Evolutionary conservation across 2,329 filamentous ascomycete genomes (phyloP), one percentile per base, ranked within the genome.

Genomic region (Elsinoe batatas): DNA sequence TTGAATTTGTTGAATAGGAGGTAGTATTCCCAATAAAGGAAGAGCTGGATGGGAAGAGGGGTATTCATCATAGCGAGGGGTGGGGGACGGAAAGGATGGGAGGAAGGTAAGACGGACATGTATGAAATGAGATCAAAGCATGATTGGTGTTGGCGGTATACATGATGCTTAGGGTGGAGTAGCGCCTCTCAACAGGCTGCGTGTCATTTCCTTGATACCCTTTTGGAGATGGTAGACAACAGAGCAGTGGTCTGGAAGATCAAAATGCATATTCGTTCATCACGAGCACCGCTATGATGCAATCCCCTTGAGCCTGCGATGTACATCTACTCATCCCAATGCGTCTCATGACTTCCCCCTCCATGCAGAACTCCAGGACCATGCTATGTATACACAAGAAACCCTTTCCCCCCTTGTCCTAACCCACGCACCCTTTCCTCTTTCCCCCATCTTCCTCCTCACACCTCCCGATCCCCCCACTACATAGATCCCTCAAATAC

Each of bases 1-100:
- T 74, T 98, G 67, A 95, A 84, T 64, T 78, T 98, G 56, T 60
- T 70, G 37, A 66, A 66, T 56, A 58, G 67, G 47, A 61, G 54
- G 20, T 62, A 58, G 53, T 15, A 7, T 30, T 3, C 8, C 26
- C 26, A 30, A 2, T 7, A 30, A 8, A 2, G 26, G 26, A 7
- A 7, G 26, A 7, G 26, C 5, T 5, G 26, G 26, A 30, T 30
- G 26, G 3, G 26, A 8, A 7, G 26, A 2, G 26, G 26, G 7
- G 8, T 30, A 30, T 30, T 30, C 26, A 30, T 30, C 26, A 30
- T 30, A 30, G 26, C 4, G 7, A 30, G 26, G 4, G 4, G 26
- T 3, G 26, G 5, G 26, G 26, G 26, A 3, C 8, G 26, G 26
- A 7, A 30, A 7, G 26, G 26, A 30, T 22, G 26, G 26, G 26